Conservation (phyloP, 2,329 filamentous ascomycete species). For the Pseudogymnoascus sp. region DNA sequence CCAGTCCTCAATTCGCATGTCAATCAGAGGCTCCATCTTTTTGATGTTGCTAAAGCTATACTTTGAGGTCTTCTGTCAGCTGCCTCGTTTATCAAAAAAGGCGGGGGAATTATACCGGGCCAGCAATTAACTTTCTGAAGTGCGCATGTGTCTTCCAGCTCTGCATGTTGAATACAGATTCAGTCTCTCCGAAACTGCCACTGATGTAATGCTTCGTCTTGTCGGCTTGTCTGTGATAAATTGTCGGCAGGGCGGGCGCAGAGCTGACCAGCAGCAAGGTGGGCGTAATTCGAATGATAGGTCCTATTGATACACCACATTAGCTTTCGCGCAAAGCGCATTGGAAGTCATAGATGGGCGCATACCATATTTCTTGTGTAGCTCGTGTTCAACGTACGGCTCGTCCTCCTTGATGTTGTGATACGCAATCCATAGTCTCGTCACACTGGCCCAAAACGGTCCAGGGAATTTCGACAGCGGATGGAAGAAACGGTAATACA, state of each 20-base stretch:
- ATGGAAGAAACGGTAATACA: conserved; percentile 45
- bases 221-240: conserved; percentile 48
- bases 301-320: conserved; percentile 31
- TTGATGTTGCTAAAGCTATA: conserved; percentile 51
- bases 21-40: conserved; percentile 51
- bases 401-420: conserved; percentile 43
- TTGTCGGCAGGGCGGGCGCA: conserved; percentile 45
- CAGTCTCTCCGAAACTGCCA: conserved; percentile 47
- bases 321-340: neutral
- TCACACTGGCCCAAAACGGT: conserved; percentile 47
- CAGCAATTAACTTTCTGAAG: conserved; percentile 47
- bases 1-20: conserved; percentile 44
- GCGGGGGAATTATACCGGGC: conserved; percentile 29
- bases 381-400: conserved; percentile 32
- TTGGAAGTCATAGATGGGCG: neutral
- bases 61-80: conserved; percentile 2
- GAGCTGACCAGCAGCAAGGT: conserved; percentile 46
- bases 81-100: conserved; percentile 12
- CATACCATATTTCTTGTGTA: conserved; percentile 43
- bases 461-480: conserved; percentile 46
- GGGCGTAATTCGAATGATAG: conserved; percentile 45
- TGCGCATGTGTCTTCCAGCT: conserved; percentile 42
- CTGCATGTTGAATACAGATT: conserved; percentile 51
- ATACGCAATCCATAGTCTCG: conserved; percentile 46
- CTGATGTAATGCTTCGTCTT: conserved; percentile 54